Conservation (phyloP, 768 basidiomycete species). For the Tephrocybe sp. region DNA sequence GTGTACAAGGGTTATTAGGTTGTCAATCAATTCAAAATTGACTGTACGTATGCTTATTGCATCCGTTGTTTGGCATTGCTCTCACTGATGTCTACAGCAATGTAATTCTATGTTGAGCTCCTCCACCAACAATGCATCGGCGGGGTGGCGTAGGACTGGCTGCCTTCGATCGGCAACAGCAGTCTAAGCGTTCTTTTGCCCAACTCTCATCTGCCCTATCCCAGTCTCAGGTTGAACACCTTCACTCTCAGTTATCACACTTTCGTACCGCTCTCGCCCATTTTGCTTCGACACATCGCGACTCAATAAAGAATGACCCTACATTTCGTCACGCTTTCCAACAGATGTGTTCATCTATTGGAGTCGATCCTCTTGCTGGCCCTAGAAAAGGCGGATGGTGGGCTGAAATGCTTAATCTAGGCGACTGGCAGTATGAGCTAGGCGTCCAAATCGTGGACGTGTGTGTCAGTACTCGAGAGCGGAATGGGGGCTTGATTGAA, state of each 20-base stretch:
- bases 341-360: slow-evolving; percentile 93
- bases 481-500: slow-evolving; percentile 92
- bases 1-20: not conserved
- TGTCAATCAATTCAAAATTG: not conserved
- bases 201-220: slow-evolving; percentile 79
- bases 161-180: slow-evolving; percentile 85
- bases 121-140: slow-evolving; percentile 53
- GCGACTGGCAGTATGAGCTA: slow-evolving; percentile 95
- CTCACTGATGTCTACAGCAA: not conserved
- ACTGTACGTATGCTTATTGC: no score
- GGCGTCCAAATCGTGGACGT: slow-evolving; percentile 95
- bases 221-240: slow-evolving; percentile 68
- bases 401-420: slow-evolving; percentile 82
- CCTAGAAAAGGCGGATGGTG: slow-evolving; percentile 87
- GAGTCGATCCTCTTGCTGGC: slow-evolving; percentile 91
- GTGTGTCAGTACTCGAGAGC: slow-evolving; percentile 81
- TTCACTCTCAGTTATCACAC: slow-evolving; percentile 78
- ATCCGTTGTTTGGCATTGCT: not conserved
- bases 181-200: slow-evolving; percentile 77
- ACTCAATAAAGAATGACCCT: slow-evolving; percentile 81
- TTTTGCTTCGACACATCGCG: slow-evolving; percentile 83
- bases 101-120: not conserved
- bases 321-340: slow-evolving; percentile 90
- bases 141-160: slow-evolving; percentile 83
- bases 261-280: slow-evolving; percentile 78